A percentile compares a stretch with the other conserved stretches of the same genome.
Conservation (phyloP, 768 basidiomycete species). For the Candolleomyces aberdarensis region DNA sequence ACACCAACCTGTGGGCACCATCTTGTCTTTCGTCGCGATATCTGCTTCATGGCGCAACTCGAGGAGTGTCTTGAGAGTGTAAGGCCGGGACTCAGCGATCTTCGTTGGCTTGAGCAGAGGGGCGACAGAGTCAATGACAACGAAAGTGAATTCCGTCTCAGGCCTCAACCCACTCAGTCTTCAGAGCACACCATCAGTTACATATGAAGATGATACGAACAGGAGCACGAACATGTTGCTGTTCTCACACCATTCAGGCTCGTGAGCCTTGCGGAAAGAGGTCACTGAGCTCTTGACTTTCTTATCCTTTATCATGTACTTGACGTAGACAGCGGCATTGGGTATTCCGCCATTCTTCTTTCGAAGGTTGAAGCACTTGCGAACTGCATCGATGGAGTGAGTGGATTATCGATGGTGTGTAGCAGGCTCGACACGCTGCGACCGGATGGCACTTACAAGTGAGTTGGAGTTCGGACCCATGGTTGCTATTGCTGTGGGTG, state of each 20-base stretch:
- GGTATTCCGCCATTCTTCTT: conserved; percentile 5
- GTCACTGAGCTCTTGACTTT: background rate
- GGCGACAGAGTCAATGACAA: conserved; percentile 1
- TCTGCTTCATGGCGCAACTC: too few relatives aligned
- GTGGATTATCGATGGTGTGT: background rate
- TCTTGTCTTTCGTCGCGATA: too few relatives aligned
- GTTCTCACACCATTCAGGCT: conserved; percentile 6
- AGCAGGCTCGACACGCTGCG: too few relatives aligned
- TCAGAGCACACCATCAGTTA: background rate
- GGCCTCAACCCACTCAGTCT: background rate
- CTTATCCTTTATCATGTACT: conserved; percentile 1
- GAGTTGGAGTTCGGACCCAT: too few relatives aligned
- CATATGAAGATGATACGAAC: background rate
- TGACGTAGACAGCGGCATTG: conserved; percentile 3
- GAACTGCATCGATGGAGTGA: background rate
- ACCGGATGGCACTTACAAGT: too few relatives aligned
- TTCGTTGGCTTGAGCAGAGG: background rate
- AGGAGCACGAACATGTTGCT: conserved; percentile 1
- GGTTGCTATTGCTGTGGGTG: too few relatives aligned
- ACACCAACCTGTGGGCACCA: too few relatives aligned
- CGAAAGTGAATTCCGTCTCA: conserved; percentile 2
- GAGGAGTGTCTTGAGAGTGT: conserved; percentile 1
- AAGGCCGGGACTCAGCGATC: background rate
- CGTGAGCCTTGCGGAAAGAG: background rate
- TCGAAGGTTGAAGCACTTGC: conserved; percentile 1